Conservation (phyloP, 1,139 yeast species). For the Saccharomyces hybrid region DNA sequence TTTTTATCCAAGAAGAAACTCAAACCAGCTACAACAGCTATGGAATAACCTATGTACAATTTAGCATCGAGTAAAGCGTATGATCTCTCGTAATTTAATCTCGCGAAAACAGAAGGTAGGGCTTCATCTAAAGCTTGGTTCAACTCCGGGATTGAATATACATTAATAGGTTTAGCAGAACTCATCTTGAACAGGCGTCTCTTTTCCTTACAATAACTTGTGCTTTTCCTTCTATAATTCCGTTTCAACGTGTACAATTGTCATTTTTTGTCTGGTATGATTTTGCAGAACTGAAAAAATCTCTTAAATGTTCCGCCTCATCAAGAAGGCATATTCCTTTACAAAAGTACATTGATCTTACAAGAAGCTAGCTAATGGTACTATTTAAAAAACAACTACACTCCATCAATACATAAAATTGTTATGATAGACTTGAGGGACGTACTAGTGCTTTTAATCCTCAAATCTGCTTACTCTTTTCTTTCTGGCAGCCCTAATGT, state of each 20-base stretch:
- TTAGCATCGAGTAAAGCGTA: conserved; percentile 53
- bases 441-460: background rate
- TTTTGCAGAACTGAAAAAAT: background rate
- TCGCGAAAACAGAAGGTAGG: conserved; percentile 36
- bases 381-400: background rate
- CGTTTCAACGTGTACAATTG: background rate
- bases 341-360: background rate
- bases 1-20: conserved; percentile 64
- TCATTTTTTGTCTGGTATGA: background rate
- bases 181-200: background rate
- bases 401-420: background rate
- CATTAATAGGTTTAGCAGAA: conserved; percentile 30
- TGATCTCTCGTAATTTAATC: conserved; percentile 57
- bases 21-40: conserved; percentile 58
- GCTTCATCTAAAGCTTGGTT: conserved; percentile 26
- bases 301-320: background rate
- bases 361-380: background rate
- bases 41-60: conserved; percentile 58
- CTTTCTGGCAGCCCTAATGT: background rate
- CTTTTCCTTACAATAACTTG: background rate
- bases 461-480: background rate
- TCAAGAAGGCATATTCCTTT: background rate
- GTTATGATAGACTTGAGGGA: background rate
- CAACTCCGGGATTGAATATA: conserved; percentile 27
- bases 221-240: background rate